Percentiles rank a stretch among this genome's conserved stretches.
Conservation (phyloP, 2,329 filamentous ascomycete genomes). For the Claviceps humidiphila region DNA sequence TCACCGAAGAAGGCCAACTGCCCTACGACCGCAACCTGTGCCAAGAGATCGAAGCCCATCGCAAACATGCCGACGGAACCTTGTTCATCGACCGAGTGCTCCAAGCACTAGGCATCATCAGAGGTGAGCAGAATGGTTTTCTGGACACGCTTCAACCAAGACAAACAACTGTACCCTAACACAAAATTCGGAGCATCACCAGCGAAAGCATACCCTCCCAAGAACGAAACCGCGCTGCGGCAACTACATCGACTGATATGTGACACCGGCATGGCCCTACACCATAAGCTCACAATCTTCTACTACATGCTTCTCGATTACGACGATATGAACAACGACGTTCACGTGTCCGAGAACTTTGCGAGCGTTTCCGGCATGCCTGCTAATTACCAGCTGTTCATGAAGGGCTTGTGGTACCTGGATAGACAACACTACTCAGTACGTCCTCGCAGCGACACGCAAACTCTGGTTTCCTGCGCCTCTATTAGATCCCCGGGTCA, state of each 20-base stretch:
- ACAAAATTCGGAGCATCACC: not conserved
- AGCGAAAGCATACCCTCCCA: conserved; percentile 61
- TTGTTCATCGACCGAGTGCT: conserved; percentile 74
- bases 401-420: conserved; percentile 70
- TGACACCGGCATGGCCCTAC: conserved; percentile 47
- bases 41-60: conserved; percentile 51
- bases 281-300: conserved; percentile 71
- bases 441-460: conserved; percentile 2
- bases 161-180: not conserved
- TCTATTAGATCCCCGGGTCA: not conserved
- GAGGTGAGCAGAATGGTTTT: conserved; percentile 34
- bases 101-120: conserved; percentile 52
- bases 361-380: conserved; percentile 53
- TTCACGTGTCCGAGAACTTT: conserved; percentile 42
- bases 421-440: conserved; percentile 59
- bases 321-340: conserved; percentile 37
- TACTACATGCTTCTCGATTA: conserved; percentile 76
- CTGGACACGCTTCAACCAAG: too few relatives aligned
- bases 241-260: conserved; percentile 59
- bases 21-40: conserved; percentile 48
- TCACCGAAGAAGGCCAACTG: conserved; percentile 38
- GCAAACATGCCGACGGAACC: conserved; percentile 53
- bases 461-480: too few relatives aligned
- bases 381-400: conserved; percentile 64
- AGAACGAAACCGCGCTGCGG: conserved; percentile 51